These are phyloP conservation scores for Penicillium glabrum DNA, from an alignment of 2,329 filamentous ascomycete species.

Conservation along the genomic window DNA sequence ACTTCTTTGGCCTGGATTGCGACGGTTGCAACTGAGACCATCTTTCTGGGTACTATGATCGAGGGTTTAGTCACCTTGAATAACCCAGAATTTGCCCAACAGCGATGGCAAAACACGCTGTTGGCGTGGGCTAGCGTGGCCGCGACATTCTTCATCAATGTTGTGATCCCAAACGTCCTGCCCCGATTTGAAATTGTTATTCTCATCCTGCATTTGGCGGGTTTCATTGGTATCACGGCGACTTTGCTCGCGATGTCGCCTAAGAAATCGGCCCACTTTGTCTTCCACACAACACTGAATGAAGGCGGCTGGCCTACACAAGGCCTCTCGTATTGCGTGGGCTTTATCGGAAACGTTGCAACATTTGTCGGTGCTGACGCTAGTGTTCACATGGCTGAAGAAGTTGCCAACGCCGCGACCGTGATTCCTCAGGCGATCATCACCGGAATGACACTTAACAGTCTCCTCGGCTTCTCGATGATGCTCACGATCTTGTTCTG, in stretches of 20 bases:
- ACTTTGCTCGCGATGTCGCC: conserved; percentile 34
- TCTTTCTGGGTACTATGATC: conserved; percentile 44
- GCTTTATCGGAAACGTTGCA: conserved; percentile 35
- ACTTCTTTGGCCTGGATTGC: conserved; percentile 46
- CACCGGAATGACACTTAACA: conserved; percentile 36
- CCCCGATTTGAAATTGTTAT: conserved; percentile 45
- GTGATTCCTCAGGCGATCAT: conserved; percentile 40
- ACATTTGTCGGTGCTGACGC: conserved; percentile 34
- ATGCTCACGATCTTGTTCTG: conserved; percentile 37
- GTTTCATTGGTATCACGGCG: conserved; percentile 47
- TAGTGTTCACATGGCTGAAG: conserved; percentile 38
- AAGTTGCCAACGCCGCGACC: conserved; percentile 37
- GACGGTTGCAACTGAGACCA: conserved; percentile 43
- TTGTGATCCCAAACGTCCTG: conserved; percentile 41
- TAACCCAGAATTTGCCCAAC: conserved; percentile 34
- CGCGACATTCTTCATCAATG: conserved; percentile 45
- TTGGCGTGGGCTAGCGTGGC: conserved; percentile 39
- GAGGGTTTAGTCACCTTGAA: conserved; percentile 42
- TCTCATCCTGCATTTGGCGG: conserved; percentile 46
- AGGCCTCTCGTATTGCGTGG: conserved; percentile 35
- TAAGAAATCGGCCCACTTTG: conserved; percentile 28
- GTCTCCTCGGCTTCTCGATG: conserved; percentile 36
- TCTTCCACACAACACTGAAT: conserved; percentile 33
- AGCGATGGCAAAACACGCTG: conserved; percentile 43
- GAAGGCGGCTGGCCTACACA: conserved; percentile 36